These are phyloP conservation scores for Roridomyces roridus DNA, from an alignment of 768 basidiomycete species.

Conservation along the genomic window DNA sequence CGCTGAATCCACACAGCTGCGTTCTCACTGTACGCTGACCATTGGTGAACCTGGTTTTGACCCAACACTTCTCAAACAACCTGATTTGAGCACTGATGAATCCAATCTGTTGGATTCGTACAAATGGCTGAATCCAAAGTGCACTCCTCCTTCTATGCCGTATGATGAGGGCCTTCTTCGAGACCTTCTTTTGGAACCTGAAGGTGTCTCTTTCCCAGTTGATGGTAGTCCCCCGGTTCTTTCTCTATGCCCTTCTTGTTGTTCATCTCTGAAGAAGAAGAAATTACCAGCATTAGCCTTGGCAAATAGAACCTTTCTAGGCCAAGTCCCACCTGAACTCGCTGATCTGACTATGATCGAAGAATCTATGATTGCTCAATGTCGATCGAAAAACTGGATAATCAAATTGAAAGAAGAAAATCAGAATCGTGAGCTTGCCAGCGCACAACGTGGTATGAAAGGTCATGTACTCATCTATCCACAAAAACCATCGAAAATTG, in stretches of 20 bases:
- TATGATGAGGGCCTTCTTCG: background rate
- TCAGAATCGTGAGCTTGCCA: constrained; percentile 19
- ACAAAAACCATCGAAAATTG: constrained; percentile 1
- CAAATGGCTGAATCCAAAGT: background rate
- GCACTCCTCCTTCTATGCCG: background rate
- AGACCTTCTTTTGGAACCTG: background rate
- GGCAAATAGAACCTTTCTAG: constrained; percentile 9
- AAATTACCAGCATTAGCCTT: background rate
- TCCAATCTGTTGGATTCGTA: background rate
- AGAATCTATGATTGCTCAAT: constrained; percentile 16
- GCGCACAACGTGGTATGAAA: constrained; percentile 3
- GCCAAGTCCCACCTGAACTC: constrained; percentile 5
- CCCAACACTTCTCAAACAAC: background rate
- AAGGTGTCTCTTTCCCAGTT: background rate
- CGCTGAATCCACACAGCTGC: background rate
- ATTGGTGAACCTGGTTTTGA: background rate
- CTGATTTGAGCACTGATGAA: background rate
- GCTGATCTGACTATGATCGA: constrained; percentile 9
- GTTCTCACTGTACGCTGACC: background rate
- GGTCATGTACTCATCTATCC: constrained; percentile 1
- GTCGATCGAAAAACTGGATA: constrained; percentile 12
- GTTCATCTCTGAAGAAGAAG: background rate
- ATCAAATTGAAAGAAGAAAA: background rate
- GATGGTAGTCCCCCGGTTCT: background rate
- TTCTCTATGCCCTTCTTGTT: background rate